Conservation (phyloP, 345 rosid species). For the Tarenaya hassleriana region DNA sequence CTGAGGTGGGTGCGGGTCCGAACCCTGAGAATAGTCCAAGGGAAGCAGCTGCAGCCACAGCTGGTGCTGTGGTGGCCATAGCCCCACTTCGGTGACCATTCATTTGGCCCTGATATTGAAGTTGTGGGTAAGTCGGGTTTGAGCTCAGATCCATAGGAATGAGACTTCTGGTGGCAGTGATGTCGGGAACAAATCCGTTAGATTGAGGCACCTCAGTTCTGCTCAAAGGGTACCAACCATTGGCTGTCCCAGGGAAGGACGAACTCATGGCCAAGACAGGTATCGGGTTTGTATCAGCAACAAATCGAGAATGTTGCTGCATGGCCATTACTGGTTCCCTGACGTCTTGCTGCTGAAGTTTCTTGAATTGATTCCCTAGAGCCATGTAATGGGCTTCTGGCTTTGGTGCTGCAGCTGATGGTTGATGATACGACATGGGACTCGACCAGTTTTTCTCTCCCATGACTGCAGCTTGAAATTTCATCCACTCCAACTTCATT, state of each 20-base stretch:
- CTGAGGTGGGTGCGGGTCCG: constrained; percentile 47
- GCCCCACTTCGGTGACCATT: constrained; percentile 39
- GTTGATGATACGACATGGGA: constrained; percentile 44
- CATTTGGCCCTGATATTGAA: constrained; percentile 46
- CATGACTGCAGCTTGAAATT: constrained; percentile 37
- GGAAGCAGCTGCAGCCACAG: constrained; percentile 73
- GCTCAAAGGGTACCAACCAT: constrained; percentile 46
- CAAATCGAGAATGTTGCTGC: constrained; percentile 49
- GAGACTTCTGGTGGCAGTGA: constrained; percentile 37
- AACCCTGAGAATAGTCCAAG: constrained; percentile 82
- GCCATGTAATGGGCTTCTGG: constrained; percentile 44
- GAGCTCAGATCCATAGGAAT: constrained; percentile 36
- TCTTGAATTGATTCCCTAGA: constrained; percentile 50
- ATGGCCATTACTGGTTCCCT: constrained; percentile 67
- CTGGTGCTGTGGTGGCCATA: constrained; percentile 28
- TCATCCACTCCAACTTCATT: constrained; percentile 50
- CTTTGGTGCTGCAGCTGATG: constrained; percentile 37
- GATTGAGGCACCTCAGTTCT: constrained; percentile 46
- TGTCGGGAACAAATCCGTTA: constrained; percentile 40
- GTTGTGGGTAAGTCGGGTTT: constrained; percentile 48
- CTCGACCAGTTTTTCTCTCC: constrained; percentile 51
- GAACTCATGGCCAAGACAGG: constrained; percentile 43
- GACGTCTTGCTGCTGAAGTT: constrained; percentile 47
- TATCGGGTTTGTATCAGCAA: constrained; percentile 46
- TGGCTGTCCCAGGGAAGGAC: constrained; percentile 46